Percentiles rank a stretch among this genome's conserved stretches.
Conservation (phyloP, 345 rosid genomes). For the Arabidopsis suecica region DNA sequence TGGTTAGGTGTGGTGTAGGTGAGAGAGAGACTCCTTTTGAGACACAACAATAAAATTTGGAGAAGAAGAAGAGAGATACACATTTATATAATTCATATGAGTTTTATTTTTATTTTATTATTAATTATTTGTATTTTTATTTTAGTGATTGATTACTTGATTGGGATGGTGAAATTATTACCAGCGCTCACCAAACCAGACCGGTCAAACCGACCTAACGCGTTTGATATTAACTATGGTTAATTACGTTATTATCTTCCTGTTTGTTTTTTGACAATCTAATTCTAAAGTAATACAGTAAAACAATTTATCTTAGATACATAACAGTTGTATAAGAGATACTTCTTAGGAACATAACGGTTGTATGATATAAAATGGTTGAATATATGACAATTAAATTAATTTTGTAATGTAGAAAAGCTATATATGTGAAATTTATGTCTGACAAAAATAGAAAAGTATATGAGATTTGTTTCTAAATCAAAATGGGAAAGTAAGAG, state of each 20-base stretch:
- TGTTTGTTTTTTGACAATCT: too few species aligned
- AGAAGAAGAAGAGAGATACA: slow-evolving; percentile 12
- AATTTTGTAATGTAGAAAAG: too few species aligned
- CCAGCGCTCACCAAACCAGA: slow-evolving; percentile 76
- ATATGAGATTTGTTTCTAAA: too few species aligned
- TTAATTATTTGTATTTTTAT: background rate
- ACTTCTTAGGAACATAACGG: too few species aligned
- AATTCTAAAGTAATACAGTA: too few species aligned
- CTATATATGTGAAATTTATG: too few species aligned
- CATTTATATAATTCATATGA: too few species aligned
- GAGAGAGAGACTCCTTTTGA: slow-evolving; percentile 49
- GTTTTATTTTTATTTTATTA: background rate
- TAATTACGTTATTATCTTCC: slow-evolving; percentile 5
- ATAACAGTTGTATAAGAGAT: too few species aligned
- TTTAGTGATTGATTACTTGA: background rate
- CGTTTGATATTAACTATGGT: slow-evolving; percentile 50
- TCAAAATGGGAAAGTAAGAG: too few species aligned
- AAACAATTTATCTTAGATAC: background rate
- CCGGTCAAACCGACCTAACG: slow-evolving; percentile 63
- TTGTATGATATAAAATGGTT: too few species aligned
- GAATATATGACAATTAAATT: too few species aligned
- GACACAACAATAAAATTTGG: slow-evolving; percentile 9
- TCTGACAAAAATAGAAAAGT: too few species aligned
- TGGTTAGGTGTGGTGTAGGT: slow-evolving; percentile 54
- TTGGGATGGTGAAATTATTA: slow-evolving; percentile 35